A percentile compares a stretch with the other conserved stretches of the same genome.
Evolutionary conservation across 768 basidiomycete genomes (phyloP).

Genomic region (Mycena amicta): DNA sequence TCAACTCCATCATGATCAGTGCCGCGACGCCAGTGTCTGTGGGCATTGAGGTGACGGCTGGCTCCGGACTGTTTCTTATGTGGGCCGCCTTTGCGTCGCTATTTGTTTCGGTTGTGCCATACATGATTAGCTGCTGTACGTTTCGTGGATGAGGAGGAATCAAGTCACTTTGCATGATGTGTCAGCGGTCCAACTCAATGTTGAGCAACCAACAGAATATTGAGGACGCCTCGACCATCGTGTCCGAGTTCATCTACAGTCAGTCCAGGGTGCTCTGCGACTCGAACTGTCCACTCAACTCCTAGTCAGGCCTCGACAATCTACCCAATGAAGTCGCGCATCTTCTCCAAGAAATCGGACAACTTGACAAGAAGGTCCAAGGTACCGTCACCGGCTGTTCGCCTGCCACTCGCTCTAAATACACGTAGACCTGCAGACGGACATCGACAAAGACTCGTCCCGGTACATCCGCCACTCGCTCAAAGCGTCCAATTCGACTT

Average conservation of each 20-base stretch:
- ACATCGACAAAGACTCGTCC: constrained; percentile 51
- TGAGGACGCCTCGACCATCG: constrained; percentile 57
- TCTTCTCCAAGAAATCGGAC: constrained; percentile 53
- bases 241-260: constrained; percentile 62
- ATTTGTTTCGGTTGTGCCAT: constrained; percentile 67
- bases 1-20: constrained; percentile 55
- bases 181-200: background rate
- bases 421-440: constrained; percentile 52
- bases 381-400: too few species aligned
- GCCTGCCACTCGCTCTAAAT: too few species aligned
- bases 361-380: constrained; percentile 46
- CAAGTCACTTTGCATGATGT: background rate
- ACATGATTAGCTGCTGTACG: constrained; percentile 83
- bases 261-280: constrained; percentile 17
- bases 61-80: constrained; percentile 62
- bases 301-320: constrained; percentile 52
- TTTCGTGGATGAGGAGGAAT: constrained; percentile 60
- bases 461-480: constrained; percentile 54
- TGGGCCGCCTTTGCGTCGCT: constrained; percentile 79
- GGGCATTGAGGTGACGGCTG: constrained; percentile 66
- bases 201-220: constrained; percentile 29
- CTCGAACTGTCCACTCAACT: constrained; percentile 1
- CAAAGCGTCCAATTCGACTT: constrained; percentile 28
- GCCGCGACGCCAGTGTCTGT: constrained; percentile 42
- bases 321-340: constrained; percentile 55